Evolutionary conservation across 2,329 filamentous ascomycete species (phyloP), one percentile per base, ranked within the genome.

Genomic region (Rachicladosporium sp.): DNA sequence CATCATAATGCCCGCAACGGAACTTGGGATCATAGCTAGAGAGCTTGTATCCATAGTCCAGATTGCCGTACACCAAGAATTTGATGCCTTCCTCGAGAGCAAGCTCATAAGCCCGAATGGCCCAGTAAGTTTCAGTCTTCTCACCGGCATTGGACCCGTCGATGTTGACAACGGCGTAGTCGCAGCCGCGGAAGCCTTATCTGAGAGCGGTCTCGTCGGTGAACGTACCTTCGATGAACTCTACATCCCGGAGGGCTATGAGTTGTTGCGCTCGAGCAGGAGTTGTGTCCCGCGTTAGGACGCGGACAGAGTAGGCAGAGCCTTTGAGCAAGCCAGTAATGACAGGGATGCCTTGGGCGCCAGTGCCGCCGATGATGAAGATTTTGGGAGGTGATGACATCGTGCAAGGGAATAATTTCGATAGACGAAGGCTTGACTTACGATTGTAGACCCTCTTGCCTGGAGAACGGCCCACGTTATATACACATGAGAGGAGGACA

Each of bases 81-180:
- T 58, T 56, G 37, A 63, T 49, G 7, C 58, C 61, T 35, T 46
- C 50, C 35, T 59, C 54, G 4, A 58, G 31, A 1, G 61, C 60
- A 2, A 64, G 43, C 45, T 63, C 58, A 38, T 61, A 63, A 4
- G 43, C 37, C n/a, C 60, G 51, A 9, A 62, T 58, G 2, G 52
- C 55, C 56, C 55, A 74, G 49, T 60, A 73, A 2, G 63, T 64
- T 50, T 74, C 69, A 0, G 60, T 60, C 48, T 72, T 73, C 52
- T 73, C 69, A 29, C 70, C 71, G 15, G 57, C 56, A 43, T 69
- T 71, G 52, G 72, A 73, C 10, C 69, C 68, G 45, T 74, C 70
- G 32, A 71, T 66, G 48, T 74, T 74, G 35, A 74, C 56, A 45
- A 69, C 74, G 3, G 69, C 69, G n/a, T 64, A 66, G 46, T 64